Percentiles rank a stretch among this genome's conserved stretches.
Evolutionary conservation across 768 basidiomycete species (phyloP).

Genomic region (Lyophyllum decastes): DNA sequence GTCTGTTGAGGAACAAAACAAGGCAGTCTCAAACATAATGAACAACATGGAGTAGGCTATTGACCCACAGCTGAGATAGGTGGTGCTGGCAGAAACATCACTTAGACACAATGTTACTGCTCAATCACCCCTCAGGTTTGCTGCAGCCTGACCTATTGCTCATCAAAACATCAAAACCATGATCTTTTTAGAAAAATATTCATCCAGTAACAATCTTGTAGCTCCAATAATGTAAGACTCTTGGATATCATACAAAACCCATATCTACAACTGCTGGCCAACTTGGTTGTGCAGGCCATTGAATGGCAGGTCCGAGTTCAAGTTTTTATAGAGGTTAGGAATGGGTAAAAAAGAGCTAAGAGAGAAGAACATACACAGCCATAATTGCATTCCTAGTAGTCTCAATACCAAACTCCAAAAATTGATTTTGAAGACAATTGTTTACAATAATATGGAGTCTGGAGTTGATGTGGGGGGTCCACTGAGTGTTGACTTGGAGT

Average conservation of each 20-base stretch:
- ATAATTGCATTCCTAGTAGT: too few relatives aligned
- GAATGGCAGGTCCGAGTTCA: too few relatives aligned
- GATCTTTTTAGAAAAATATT: background rate
- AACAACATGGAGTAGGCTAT: background rate
- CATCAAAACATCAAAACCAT: background rate
- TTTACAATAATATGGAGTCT: too few relatives aligned
- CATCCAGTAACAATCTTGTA: too few relatives aligned
- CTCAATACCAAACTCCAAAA: too few relatives aligned
- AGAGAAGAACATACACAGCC: too few relatives aligned
- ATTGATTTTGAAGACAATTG: too few relatives aligned
- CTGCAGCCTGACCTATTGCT: background rate
- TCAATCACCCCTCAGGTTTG: background rate
- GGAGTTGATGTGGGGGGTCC: too few relatives aligned
- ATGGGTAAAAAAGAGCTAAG: too few relatives aligned
- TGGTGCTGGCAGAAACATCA: too few relatives aligned
- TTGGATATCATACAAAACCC: background rate
- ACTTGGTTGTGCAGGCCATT: background rate
- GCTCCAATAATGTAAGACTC: background rate
- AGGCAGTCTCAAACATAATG: background rate
- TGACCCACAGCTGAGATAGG: background rate
- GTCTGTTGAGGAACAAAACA: background rate
- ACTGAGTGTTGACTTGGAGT: too few relatives aligned
- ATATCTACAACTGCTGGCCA: background rate
- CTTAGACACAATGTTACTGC: background rate
- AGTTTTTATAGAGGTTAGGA: too few relatives aligned